Percentiles rank a stretch among this genome's conserved stretches.
phyloP scores from a whole-genome alignment of 441 rosid species.

The Erysimum pusillum region DNA sequence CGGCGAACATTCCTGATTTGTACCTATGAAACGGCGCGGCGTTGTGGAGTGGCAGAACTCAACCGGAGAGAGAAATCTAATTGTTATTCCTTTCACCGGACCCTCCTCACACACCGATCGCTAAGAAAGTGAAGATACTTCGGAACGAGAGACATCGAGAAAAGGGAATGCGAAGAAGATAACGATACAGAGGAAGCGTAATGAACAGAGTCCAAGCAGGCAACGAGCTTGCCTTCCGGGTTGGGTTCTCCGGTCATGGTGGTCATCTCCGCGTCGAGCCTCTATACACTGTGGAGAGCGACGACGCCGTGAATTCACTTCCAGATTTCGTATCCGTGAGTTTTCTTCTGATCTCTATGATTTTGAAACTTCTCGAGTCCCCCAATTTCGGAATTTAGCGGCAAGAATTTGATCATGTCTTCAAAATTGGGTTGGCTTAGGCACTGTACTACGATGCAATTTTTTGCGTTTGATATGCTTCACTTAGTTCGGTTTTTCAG shows the following conservation, averaged over 20 bases:
- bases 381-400: neutral
- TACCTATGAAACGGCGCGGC: constrained; percentile 25
- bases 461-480: constrained; percentile 1
- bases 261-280: constrained; percentile 97
- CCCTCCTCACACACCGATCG: constrained; percentile 10
- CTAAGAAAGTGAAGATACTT: constrained; percentile 9
- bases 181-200: neutral
- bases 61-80: constrained; percentile 22
- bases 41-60: neutral
- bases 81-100: constrained; percentile 17
- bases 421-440: constrained; percentile 30
- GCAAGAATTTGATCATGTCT: constrained; percentile 5
- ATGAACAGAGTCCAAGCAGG: constrained; percentile 80
- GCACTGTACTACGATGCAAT: neutral
- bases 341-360: constrained; percentile 27
- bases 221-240: constrained; percentile 80
- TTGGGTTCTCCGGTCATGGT: constrained; percentile 88
- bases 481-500: neutral
- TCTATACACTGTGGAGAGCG: constrained; percentile 71
- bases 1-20: neutral
- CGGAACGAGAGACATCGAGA: constrained; percentile 7
- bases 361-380: neutral
- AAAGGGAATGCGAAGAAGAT: constrained; percentile 32
- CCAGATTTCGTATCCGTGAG: constrained; percentile 88
- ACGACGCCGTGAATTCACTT: constrained; percentile 73